Evolutionary conservation across 495 filamentous ascomycete species (phyloP), one percentile per base, ranked within the genome.

Genomic region (Aspergillus carlsbadensis): DNA sequence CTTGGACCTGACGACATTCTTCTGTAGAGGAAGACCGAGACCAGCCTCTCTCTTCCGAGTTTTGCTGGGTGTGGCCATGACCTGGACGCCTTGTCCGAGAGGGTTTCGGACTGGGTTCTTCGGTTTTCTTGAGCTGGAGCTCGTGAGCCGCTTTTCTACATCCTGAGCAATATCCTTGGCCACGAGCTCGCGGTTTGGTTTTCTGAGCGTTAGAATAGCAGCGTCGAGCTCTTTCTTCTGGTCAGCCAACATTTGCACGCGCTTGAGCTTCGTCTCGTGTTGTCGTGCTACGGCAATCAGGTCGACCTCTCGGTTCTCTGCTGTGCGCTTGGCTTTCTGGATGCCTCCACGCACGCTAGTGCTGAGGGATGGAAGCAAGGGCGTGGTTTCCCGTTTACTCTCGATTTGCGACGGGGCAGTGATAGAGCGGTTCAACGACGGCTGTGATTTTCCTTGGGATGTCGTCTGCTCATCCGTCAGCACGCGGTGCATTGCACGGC

Each of bases 121-220:
- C 5, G 83, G 64, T 71, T 88, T 78, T n/a, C 76, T 67, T 14
- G 70, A 69, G 48, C 70, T 74, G 36, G 68, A 63, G 34, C 44
- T 58, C 17, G 51, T 68, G 54, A 88, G 80, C 63, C 62, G 51
- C 49, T 81, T 84, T 57, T 89, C 87, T 10, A 83, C 83, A 49
- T 83, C 85, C 4, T 93, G 85, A 6, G 82, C 87, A 36, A 91
- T 76, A 46, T 87, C 85, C 60, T 85, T 85, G 11, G 84, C 85
- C 11, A 89, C 90, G 39, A 93, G 75, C 6, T 86, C 80, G 52
- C 94, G 81, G 64, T 97, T 96, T 5, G 94, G 94, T 68, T 87
- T 96, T 62, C 91, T 89, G 24, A 98, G 75, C 1, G 89, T 79
- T 10, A 82, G 75, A 55, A 98, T 97, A 11, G 93, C 94, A 33